These are phyloP conservation scores for Microdochium paspali DNA, from an alignment of 2,329 filamentous ascomycete genomes.

Conservation along the genomic window DNA sequence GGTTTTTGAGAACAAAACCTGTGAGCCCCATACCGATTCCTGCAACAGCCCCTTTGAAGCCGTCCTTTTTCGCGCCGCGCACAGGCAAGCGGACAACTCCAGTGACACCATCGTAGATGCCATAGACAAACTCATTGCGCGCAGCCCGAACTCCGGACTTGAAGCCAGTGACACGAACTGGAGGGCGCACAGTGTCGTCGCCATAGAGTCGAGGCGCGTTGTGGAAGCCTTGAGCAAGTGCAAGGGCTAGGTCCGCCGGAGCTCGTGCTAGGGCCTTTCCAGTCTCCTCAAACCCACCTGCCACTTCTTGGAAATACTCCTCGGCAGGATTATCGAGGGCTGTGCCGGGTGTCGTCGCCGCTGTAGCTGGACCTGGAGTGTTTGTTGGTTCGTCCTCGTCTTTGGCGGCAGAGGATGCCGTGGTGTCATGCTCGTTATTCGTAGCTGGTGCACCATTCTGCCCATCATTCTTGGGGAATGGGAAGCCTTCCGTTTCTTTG, in stretches of 20 bases:
- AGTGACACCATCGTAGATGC: constrained; percentile 56
- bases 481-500: constrained; percentile 9
- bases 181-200: constrained; percentile 57
- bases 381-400: constrained; percentile 1
- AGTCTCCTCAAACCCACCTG: constrained; percentile 39
- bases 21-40: constrained; percentile 53
- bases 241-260: constrained; percentile 51
- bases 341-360: constrained; percentile 14
- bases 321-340: constrained; percentile 20
- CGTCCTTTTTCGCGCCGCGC: constrained; percentile 44
- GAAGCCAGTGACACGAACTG: constrained; percentile 54
- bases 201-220: constrained; percentile 63
- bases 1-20: constrained; percentile 55
- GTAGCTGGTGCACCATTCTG: neutral
- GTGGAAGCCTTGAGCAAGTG: constrained; percentile 59
- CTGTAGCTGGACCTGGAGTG: neutral
- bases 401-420: neutral
- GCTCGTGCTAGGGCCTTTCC: constrained; percentile 41
- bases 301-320: constrained; percentile 39
- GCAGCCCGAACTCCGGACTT: constrained; percentile 53
- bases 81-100: constrained; percentile 52
- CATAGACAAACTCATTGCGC: constrained; percentile 50
- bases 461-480: constrained; percentile 7
- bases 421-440: too few species aligned
- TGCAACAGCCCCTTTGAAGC: constrained; percentile 39